Percentiles rank a stretch among this genome's conserved stretches.
phyloP scores from a whole-genome alignment of 371 early-diverging fungal genomes.

The Conidiobolus incongruus region DNA sequence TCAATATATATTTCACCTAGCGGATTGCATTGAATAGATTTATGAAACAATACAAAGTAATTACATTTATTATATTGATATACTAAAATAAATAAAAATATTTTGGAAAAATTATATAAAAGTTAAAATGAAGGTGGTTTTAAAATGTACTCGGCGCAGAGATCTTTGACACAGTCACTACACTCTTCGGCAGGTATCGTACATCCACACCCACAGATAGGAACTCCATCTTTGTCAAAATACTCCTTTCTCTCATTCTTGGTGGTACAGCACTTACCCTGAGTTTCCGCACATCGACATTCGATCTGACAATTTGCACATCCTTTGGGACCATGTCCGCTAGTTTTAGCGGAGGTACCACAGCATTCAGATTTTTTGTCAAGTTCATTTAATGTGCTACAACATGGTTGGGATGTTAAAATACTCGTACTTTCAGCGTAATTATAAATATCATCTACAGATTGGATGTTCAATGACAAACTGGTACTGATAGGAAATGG shows the following conservation, averaged over 20 bases:
- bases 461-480: not conserved
- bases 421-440: not conserved
- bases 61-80: no score
- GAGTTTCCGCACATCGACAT: not conserved
- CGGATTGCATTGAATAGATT: no score
- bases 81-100: no score
- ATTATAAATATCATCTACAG: not conserved
- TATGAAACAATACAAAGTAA: no score
- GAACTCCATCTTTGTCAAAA: conserved; percentile 1
- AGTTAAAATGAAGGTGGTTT: no score
- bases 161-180: conserved; percentile 2
- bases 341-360: not conserved
- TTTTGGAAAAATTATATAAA: no score
- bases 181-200: not conserved
- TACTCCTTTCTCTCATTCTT: not conserved
- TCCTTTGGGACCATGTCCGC: not conserved
- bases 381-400: not conserved
- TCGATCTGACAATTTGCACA: not conserved
- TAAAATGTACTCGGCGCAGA: not conserved
- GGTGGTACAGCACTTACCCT: not conserved
- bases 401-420: not conserved
- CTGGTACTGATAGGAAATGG: not conserved
- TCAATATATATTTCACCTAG: no score
- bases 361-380: not conserved
- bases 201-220: conserved; percentile 3